phyloP scores from a whole-genome alignment of 2,329 filamentous ascomycete species.

The Venturia aucupariae region DNA sequence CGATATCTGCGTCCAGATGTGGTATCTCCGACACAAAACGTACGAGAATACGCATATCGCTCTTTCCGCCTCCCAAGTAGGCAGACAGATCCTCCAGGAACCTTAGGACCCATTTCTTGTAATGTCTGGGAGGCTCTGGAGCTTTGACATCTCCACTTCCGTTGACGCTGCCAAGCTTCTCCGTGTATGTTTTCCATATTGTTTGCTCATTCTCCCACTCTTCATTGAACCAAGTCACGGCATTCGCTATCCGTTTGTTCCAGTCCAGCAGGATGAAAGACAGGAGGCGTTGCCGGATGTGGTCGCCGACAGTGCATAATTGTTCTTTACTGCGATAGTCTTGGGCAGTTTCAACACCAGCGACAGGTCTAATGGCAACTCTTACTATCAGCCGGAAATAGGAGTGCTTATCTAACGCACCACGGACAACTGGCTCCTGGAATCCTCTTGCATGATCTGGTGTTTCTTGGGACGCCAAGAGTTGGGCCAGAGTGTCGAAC shows the following conservation, averaged over 20 bases:
- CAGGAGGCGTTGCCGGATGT: slow-evolving; percentile 11
- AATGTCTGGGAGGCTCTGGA: slow-evolving; percentile 42
- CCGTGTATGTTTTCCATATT: slow-evolving; percentile 30
- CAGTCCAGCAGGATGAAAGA: slow-evolving; percentile 13
- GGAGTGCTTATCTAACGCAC: slow-evolving; percentile 8
- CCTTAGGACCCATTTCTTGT: slow-evolving; percentile 68
- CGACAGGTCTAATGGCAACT: slow-evolving; percentile 10
- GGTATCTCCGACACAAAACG: slow-evolving; percentile 89
- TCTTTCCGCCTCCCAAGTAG: slow-evolving; percentile 86
- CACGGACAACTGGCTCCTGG: slow-evolving; percentile 48
- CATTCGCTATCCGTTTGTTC: slow-evolving; percentile 76
- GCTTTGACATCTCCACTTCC: slow-evolving; percentile 5
- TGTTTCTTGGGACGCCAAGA: slow-evolving; percentile 6
- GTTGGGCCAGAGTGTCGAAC: slow-evolving; percentile 42
- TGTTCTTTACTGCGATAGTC: background rate
- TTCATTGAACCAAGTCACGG: slow-evolving; percentile 89
- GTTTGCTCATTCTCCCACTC: slow-evolving; percentile 91
- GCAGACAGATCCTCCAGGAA: slow-evolving; percentile 84
- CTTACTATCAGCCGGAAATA: slow-evolving; percentile 14
- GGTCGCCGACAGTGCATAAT: background rate
- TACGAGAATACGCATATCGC: slow-evolving; percentile 56
- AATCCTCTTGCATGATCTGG: slow-evolving; percentile 50
- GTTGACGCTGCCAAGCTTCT: slow-evolving; percentile 23
- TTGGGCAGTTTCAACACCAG: slow-evolving; percentile 4
- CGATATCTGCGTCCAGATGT: slow-evolving; percentile 60